phyloP scores from a whole-genome alignment of 371 early-diverging fungal species.

The Basidiobolus meristosporus region DNA sequence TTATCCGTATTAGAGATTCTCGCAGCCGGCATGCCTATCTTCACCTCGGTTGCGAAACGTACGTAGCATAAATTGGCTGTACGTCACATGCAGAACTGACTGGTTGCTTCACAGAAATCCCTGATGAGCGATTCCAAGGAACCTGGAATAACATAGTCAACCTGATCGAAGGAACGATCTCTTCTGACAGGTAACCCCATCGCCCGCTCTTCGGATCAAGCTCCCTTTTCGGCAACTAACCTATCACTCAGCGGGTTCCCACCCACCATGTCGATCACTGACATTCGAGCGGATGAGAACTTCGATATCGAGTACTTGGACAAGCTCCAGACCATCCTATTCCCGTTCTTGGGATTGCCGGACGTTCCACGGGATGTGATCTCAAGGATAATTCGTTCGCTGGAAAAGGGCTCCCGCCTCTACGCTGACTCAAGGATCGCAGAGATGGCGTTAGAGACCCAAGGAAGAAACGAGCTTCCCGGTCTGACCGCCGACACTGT shows the following conservation, averaged over 20 bases:
- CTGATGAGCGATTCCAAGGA: not conserved
- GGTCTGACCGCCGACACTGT: not conserved
- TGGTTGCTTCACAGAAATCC: not conserved
- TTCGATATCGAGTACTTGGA: too few species aligned
- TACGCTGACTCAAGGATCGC: not conserved
- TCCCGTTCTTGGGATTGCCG: not conserved
- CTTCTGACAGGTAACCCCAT: not conserved
- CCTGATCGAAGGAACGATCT: not conserved
- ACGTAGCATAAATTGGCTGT: not conserved
- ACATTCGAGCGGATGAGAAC: too few species aligned
- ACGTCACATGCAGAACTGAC: not conserved
- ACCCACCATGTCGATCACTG: too few species aligned
- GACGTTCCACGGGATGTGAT: not conserved
- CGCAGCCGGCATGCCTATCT: not conserved
- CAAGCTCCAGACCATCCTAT: too few species aligned
- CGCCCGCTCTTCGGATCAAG: too few species aligned
- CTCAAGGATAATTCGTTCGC: not conserved
- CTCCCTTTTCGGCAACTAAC: too few species aligned
- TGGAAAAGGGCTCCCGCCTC: not conserved
- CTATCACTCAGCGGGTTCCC: too few species aligned
- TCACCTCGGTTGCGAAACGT: not conserved
- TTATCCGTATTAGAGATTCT: conserved; percentile 18
- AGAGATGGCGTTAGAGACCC: not conserved
- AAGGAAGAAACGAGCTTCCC: not conserved
- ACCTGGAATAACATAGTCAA: not conserved